Conservation (phyloP, 805 yeast species). For the Clavispora vitiphila region DNA sequence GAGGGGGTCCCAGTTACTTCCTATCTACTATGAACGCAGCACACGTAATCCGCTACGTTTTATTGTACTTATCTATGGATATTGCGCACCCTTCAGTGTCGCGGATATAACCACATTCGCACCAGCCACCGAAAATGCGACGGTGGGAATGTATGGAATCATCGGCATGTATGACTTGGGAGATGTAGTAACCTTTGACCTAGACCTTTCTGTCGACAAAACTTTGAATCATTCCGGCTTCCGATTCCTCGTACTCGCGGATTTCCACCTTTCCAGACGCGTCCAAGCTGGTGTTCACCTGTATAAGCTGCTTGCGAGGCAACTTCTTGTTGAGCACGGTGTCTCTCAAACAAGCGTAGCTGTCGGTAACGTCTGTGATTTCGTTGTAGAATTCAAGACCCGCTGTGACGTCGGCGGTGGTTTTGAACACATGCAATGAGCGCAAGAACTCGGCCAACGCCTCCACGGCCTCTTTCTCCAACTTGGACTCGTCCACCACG, state of each 20-base stretch:
- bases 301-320: slow-evolving; percentile 82
- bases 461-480: slow-evolving; percentile 63
- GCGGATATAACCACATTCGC: too few relatives aligned
- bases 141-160: too few relatives aligned
- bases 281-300: slow-evolving; percentile 61
- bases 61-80: too few relatives aligned
- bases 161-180: too few relatives aligned
- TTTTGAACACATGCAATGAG: slow-evolving; percentile 73
- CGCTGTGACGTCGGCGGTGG: slow-evolving; percentile 63
- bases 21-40: too few relatives aligned
- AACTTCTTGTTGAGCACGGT: slow-evolving; percentile 65
- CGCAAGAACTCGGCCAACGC: slow-evolving; percentile 68
- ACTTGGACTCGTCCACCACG: slow-evolving; percentile 54
- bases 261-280: slow-evolving; percentile 45
- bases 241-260: slow-evolving; percentile 70
- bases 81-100: too few relatives aligned
- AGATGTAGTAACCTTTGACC: too few relatives aligned
- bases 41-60: too few relatives aligned
- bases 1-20: too few relatives aligned
- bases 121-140: too few relatives aligned
- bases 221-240: slow-evolving; percentile 73
- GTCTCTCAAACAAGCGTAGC: slow-evolving; percentile 61
- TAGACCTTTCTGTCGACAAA: slow-evolving; percentile 49
- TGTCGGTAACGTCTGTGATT: slow-evolving; percentile 63
- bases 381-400: slow-evolving; percentile 63